Base-by-base conservation (phyloP, 139 green algal species). In the Haematococcus sp. region DNA sequence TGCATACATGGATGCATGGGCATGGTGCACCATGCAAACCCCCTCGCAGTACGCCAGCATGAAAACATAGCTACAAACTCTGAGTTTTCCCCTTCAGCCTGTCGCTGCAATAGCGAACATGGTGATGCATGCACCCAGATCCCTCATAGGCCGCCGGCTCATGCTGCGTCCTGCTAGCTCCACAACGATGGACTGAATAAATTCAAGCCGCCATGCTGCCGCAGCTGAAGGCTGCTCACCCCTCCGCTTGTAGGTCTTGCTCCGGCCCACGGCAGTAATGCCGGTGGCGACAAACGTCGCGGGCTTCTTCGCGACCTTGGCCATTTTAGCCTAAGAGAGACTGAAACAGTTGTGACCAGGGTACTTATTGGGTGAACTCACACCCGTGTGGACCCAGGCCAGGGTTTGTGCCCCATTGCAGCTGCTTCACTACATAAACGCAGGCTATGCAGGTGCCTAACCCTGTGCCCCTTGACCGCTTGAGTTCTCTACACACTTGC, bases 251-350 rank as follows among this genome's bases (percentile, higher is more conserved):
- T 78, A 83, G 44, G 77, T 76, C 67, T 76, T 73, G 33, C 23
- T 68, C 51, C 92, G 76, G 58, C 90, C 88, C 40, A 85, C 60
- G 51, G 73, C 76, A n/a, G 68, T 76, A 35, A 95, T 86, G 51
- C 86, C 81, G 20, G 44, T 55, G 16, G 82, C 81, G 17, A 92
- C 76, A 43, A 80, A 66, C n/a, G 68, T 73, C 17, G 81, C 81
- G 76, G 58, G 68, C 78, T 59, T 61, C 70, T 74, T 67, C 16
- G 73, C 33, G 54, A 28, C 34, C 55, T 73, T 73, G 15, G 64
- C 63, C 54, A 70, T 73, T 56, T 49, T 49, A 49, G 40, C 40
- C 40, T 49, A 49, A 11, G 11, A 11, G 11, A 11, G 40, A 49
- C 40, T 7, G 11, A 49, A 19, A 49, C 40, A 11, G 40, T 49